Evolutionary conservation across 2,329 filamentous ascomycete species (phyloP).

Genomic region (Ophiocordyceps robertsii): DNA sequence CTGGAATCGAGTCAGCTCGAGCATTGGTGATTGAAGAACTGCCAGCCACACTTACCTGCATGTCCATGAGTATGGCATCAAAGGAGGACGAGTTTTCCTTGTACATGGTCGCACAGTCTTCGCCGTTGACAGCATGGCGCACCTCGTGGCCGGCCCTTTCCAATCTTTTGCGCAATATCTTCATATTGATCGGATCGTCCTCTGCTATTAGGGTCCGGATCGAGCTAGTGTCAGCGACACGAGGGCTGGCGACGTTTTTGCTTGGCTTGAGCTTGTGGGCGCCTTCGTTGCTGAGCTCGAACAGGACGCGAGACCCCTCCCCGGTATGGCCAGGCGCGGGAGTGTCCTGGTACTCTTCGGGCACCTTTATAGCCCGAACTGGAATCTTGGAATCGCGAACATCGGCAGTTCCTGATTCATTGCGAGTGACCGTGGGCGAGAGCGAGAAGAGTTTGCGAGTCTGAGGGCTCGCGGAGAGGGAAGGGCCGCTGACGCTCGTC

Average conservation of each 20-base stretch:
- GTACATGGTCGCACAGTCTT: constrained; percentile 66
- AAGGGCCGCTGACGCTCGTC: constrained; percentile 1
- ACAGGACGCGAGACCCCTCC: constrained; percentile 21
- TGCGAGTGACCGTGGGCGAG: background rate
- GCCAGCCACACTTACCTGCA: constrained; percentile 50
- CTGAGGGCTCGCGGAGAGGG: constrained; percentile 6
- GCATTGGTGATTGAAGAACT: background rate
- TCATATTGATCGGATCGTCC: constrained; percentile 79
- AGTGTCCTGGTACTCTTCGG: constrained; percentile 29
- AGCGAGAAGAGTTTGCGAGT: background rate
- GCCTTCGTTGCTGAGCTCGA: constrained; percentile 20
- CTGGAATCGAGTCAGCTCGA: constrained; percentile 26
- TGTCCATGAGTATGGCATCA: constrained; percentile 81
- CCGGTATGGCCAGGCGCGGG: constrained; percentile 15
- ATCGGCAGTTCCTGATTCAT: constrained; percentile 20
- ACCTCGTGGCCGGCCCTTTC: constrained; percentile 65
- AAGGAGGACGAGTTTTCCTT: constrained; percentile 48
- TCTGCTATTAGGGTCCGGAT: constrained; percentile 68
- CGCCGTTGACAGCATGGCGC: constrained; percentile 63
- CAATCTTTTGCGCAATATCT: constrained; percentile 65
- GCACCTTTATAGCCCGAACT: constrained; percentile 32
- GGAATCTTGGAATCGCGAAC: constrained; percentile 31
- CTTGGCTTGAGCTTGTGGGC: constrained; percentile 3
- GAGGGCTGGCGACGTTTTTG: constrained; percentile 11
- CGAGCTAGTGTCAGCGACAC: constrained; percentile 7